Base-by-base conservation (phyloP, 2,329 filamentous ascomycete species). In the Leptosphaerulina australis region DNA sequence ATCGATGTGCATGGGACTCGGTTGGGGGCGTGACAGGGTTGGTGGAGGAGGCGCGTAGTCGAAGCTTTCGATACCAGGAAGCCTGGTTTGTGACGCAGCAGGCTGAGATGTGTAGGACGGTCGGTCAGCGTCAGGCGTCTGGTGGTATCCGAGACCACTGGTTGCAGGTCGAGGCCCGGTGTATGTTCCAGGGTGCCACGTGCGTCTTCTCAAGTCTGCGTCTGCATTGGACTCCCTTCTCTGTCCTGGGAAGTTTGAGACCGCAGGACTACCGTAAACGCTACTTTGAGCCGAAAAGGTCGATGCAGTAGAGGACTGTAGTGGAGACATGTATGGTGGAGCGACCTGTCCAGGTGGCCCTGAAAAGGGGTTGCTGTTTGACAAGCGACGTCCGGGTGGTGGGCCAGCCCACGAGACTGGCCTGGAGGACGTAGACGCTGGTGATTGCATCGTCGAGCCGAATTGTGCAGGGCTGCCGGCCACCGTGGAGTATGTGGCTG, bases 61-160 rank as follows among this genome's bases (percentile, higher is more conserved):
- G 63, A 97, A 96, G 12, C 90, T 95, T 69, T 96, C 91, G 59
- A 97, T 97, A 11, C 92, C 91, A 0, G 92, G 92, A 11, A 97
- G 80, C 29, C 90, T 85, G 4, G 80, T 82, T 60, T 87, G 85
- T 40, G 74, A 66, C 71, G 79, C 70, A 74, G 84, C 59, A 71
- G 82, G 67, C 72, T 83, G 69, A 66, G 81, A 67, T 50, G 81
- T 66, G 76, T 82, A 73, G 65, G 83, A 64, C 69, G 84, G 68
- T 74, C 83, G 74, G 76, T 84, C 68, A 72, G 84, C 64, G 63
- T 86, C 83, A 5, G 88, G 85, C 4, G 85, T 90, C 54, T 89
- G 84, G 29, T 90, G 88, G 56, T 90, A 88, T 62, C 84, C 89
- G 44, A 96, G 72, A 12, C 88, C 83, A 72, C 89, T 92, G 11